These are phyloP conservation scores for Volvox carteri DNA, from an alignment of 163 green algal genomes.

Conservation along the genomic window DNA sequence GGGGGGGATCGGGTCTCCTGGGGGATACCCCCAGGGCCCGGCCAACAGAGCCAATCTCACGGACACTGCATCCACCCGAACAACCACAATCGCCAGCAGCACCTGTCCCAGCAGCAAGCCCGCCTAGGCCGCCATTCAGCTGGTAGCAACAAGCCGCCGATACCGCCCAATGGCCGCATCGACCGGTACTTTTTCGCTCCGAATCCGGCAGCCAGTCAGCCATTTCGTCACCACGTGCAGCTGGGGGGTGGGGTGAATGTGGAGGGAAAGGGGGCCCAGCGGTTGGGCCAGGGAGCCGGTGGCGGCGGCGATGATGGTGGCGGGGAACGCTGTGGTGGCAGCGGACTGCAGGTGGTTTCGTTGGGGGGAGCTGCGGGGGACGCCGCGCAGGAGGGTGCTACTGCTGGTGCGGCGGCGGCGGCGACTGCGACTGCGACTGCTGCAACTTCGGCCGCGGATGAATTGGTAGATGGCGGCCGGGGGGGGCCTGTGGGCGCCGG, in stretches of 20 bases:
- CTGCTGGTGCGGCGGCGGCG: background rate
- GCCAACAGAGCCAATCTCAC: background rate
- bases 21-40: too few species aligned
- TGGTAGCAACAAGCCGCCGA: background rate
- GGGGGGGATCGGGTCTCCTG: too few species aligned
- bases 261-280: background rate
- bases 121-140: background rate
- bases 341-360: background rate
- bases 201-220: background rate
- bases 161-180: background rate
- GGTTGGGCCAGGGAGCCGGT: background rate
- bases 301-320: background rate
- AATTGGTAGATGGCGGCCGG: background rate
- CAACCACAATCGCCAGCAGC: conserved; percentile 1
- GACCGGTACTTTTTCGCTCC: conserved; percentile 19
- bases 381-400: background rate
- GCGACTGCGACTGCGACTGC: background rate
- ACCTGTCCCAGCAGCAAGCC: background rate
- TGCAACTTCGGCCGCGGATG: background rate
- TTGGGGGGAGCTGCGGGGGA: background rate
- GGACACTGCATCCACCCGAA: background rate
- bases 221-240: background rate
- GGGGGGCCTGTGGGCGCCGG: too few species aligned
- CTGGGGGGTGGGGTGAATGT: background rate
- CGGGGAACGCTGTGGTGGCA: conserved; percentile 10